Evolutionary conservation across 164 flowering plant species (phyloP).

Genomic region (Stephania cephalantha): DNA sequence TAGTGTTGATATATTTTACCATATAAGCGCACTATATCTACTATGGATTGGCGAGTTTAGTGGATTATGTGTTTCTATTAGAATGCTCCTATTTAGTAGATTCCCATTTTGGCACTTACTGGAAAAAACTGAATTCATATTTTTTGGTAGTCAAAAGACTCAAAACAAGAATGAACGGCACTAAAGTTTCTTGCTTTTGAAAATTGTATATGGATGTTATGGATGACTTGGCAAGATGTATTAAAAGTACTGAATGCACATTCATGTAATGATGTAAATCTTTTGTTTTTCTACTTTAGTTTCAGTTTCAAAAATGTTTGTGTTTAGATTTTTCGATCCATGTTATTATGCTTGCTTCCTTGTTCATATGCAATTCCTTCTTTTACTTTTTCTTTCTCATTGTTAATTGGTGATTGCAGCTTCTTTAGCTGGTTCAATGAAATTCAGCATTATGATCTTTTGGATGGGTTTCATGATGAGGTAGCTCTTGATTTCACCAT

Average conservation of each 20-base stretch:
- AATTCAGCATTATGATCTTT: slow-evolving; percentile 30
- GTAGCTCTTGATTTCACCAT: slow-evolving; percentile 12
- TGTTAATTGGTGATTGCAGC: slow-evolving; percentile 25
- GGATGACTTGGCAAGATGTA: not conserved
- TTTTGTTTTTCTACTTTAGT: not conserved
- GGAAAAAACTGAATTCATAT: not conserved
- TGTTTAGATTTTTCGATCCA: not conserved
- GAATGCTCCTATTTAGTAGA: not conserved
- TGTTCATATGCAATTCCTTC: not conserved
- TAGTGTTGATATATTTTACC: not conserved
- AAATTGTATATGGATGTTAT: not conserved
- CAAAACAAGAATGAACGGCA: not conserved
- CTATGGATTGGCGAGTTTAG: not conserved
- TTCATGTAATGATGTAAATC: not conserved
- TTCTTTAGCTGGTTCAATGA: slow-evolving; percentile 50
- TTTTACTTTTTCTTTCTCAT: not conserved
- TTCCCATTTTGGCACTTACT: not conserved
- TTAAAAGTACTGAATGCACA: not conserved
- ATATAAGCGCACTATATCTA: not conserved
- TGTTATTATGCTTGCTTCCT: not conserved
- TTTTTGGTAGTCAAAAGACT: not conserved
- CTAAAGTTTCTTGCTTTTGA: not conserved
- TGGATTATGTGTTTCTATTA: not conserved
- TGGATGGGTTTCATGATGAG: slow-evolving; percentile 40
- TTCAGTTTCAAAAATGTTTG: not conserved